Base-by-base conservation (phyloP, 78 protist species). In the slime mould (Dictyostelium discoideum) region DNA sequence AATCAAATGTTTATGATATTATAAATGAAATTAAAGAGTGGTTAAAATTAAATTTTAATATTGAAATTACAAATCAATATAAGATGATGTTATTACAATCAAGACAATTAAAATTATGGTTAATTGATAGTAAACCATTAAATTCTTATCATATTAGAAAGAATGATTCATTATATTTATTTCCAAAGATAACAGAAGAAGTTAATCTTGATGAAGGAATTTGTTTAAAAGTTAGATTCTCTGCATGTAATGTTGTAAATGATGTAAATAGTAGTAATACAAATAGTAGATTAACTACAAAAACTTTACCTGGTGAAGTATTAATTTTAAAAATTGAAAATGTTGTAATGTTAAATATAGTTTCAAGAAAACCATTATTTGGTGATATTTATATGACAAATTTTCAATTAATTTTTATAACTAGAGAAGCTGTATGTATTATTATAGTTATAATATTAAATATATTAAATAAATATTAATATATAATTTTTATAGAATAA, bases 331-430 rank as follows among this genome's bases (percentile, higher is more conserved):
- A 84, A 42, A 32, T 84, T 50, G 88, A 84, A 20, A 84, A 65
- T 40, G 79, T 65, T 16, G 29, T 84, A 20, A 18, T 60, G 20
- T 42, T 84, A n/a, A 84, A 73, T 20, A 60, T 60, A 60, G 88
- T 50, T 63, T 84, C 81, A 29, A 69, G 60, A 3, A 57, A 50
- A 67, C 24, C 79, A 11, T 39, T 84, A 32, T n/a, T 60, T 63
- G 78, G 88, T 40, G 88, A 84, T 32, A 11, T 84, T 8, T 84
- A 29, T 42, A 65, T 84, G 79, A 84, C 88, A 84, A 84, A 84
- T 26, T 84, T 60, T 84, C 88, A 67, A 84, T 67, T 84, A 67
- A 84, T 60, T 39, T 84, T 84, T 44, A 63, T 84, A 8, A 6
- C 76, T 22, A 84, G 26, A 46, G 42, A 32, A 37, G n/a, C 77